Conservation (phyloP, 2,329 filamentous ascomycete species). For the Didymella exigua region DNA sequence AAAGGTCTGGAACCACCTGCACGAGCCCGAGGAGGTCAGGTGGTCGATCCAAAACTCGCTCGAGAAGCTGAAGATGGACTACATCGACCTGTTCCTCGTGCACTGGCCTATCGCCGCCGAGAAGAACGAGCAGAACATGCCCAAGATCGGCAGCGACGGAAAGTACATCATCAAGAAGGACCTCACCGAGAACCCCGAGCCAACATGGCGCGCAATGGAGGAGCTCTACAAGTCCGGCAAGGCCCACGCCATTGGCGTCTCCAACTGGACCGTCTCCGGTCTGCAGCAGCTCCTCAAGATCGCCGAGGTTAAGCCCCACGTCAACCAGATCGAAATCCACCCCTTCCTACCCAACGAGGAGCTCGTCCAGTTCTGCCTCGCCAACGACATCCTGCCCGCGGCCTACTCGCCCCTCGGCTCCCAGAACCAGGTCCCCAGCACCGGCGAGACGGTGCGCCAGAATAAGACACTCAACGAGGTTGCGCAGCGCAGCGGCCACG, state of each 20-base stretch:
- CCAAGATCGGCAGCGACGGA: conserved; percentile 61
- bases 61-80: conserved; percentile 63
- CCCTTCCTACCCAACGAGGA: conserved; percentile 72
- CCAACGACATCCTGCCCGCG: conserved; percentile 65
- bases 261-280: conserved; percentile 72
- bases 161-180: conserved; percentile 69
- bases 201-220: conserved; percentile 72
- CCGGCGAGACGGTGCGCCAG: conserved; percentile 71
- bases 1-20: conserved; percentile 67
- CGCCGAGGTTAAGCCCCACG: conserved; percentile 69
- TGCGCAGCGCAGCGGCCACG: conserved; percentile 74
- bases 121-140: conserved; percentile 58
- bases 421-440: conserved; percentile 71
- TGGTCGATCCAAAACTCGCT: conserved; percentile 66
- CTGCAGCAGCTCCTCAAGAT: conserved; percentile 70
- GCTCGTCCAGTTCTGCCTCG: conserved; percentile 63
- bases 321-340: conserved; percentile 78
- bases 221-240: conserved; percentile 65
- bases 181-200: conserved; percentile 69
- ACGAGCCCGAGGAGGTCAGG: conserved; percentile 65
- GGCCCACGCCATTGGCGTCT: conserved; percentile 71
- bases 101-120: conserved; percentile 63
- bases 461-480: conserved; percentile 70
- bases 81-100: conserved; percentile 74
- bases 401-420: conserved; percentile 73